Percentiles rank a stretch among this genome's conserved stretches.
Evolutionary conservation across 164 flowering plant species (phyloP).

Genomic region (Euptelea pleiosperma): DNA sequence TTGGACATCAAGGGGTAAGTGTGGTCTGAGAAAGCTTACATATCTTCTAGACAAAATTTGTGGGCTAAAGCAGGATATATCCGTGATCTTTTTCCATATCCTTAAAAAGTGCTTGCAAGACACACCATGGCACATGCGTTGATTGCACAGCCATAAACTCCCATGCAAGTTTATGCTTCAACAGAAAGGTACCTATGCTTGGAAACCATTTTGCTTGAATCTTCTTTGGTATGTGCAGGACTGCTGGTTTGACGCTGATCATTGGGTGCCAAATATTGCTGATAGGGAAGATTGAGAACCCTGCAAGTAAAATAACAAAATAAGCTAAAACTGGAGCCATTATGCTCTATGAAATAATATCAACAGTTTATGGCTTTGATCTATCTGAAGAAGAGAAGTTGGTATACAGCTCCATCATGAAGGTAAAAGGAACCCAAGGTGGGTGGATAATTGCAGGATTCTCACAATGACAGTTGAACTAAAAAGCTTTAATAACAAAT

Average conservation of each 20-base stretch:
- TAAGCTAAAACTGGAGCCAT: too few relatives aligned
- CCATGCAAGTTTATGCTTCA: neutral
- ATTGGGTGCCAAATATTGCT: slow-evolving; percentile 32
- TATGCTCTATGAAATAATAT: too few relatives aligned
- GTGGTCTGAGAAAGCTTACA: too few relatives aligned
- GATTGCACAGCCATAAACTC: slow-evolving; percentile 8
- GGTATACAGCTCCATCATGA: neutral
- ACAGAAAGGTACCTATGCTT: slow-evolving; percentile 45
- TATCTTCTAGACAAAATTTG: too few relatives aligned
- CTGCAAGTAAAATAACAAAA: slow-evolving; percentile 34
- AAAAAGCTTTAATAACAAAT: neutral
- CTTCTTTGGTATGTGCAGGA: slow-evolving; percentile 28
- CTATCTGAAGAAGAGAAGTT: neutral
- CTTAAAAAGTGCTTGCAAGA: too few relatives aligned
- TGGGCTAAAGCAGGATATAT: too few relatives aligned
- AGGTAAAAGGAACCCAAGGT: neutral
- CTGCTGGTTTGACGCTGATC: slow-evolving; percentile 32
- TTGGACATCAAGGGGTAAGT: too few relatives aligned
- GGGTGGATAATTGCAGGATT: neutral
- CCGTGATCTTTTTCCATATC: too few relatives aligned
- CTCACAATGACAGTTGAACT: neutral
- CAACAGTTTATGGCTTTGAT: neutral
- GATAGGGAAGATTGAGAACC: slow-evolving; percentile 72
- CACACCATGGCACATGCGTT: too few relatives aligned
- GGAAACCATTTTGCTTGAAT: slow-evolving; percentile 30